A percentile compares a stretch with the other conserved stretches of the same genome.
Evolutionary conservation across 1,139 yeast species (phyloP).

Genomic region (Nakaseomyces glabratus): DNA sequence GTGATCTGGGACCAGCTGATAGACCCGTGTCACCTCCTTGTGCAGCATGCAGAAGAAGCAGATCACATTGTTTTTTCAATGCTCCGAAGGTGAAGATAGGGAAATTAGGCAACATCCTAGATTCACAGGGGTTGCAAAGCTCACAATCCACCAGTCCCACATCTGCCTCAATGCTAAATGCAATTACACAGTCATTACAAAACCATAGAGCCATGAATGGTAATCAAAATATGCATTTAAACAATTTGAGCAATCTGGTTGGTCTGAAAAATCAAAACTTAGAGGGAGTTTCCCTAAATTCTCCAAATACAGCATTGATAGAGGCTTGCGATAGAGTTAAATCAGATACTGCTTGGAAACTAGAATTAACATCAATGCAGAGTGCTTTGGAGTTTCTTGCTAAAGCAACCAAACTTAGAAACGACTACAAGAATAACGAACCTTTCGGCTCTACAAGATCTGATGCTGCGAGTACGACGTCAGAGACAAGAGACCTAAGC

Average conservation of each 20-base stretch:
- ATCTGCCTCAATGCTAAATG: too few species aligned
- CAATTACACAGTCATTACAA: too few species aligned
- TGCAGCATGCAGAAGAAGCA: conserved; percentile 57
- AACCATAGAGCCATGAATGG: too few species aligned
- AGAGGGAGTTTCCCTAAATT: too few species aligned
- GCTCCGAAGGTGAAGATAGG: conserved; percentile 2
- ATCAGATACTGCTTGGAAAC: conserved; percentile 29
- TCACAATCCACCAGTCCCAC: too few species aligned
- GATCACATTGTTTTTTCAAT: conserved; percentile 6
- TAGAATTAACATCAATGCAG: conserved; percentile 41
- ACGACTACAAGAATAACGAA: conserved; percentile 41
- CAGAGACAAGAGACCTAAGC: not conserved
- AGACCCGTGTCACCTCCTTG: conserved; percentile 77
- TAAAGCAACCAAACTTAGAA: conserved; percentile 43
- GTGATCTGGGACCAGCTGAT: conserved; percentile 72
- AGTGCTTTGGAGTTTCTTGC: conserved; percentile 66
- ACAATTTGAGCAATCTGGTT: too few species aligned
- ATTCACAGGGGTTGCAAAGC: too few species aligned
- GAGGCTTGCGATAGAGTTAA: too few species aligned
- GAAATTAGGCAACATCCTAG: conserved; percentile 46
- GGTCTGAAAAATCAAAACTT: too few species aligned
- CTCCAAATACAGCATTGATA: too few species aligned
- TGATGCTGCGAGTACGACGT: not conserved
- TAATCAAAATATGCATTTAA: too few species aligned
- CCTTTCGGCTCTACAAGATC: conserved; percentile 32